These are phyloP conservation scores for Rhododendron simsii DNA, from an alignment of 148 eudicot genomes.

Conservation along the genomic window DNA sequence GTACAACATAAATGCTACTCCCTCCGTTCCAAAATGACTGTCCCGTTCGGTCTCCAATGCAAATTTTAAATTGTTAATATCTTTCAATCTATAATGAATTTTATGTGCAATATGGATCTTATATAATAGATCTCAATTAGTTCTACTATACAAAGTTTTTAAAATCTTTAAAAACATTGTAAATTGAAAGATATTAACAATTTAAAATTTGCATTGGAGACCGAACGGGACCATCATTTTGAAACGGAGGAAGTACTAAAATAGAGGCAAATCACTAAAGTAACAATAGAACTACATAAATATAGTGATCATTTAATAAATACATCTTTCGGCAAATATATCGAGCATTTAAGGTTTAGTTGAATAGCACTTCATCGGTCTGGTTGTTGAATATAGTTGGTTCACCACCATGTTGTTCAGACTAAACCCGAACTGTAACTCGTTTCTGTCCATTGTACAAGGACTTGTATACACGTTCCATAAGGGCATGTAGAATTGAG, in stretches of 20 bases:
- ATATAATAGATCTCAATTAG: too few species aligned
- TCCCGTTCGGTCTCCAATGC: rapidly evolving
- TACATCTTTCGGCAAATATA: neutral
- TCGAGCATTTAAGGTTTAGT: neutral
- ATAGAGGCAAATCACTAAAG: neutral
- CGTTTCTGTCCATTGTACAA: too few species aligned
- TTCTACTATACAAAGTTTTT: too few species aligned
- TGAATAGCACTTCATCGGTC: neutral
- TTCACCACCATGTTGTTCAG: neutral
- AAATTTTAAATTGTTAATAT: too few species aligned
- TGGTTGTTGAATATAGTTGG: neutral
- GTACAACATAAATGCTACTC: neutral
- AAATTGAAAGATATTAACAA: too few species aligned
- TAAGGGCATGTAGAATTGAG: neutral
- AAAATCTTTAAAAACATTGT: too few species aligned
- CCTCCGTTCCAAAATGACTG: neutral
- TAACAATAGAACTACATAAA: neutral
- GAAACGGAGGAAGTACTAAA: neutral
- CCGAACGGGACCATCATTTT: rapidly evolving
- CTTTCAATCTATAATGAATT: rapidly evolving
- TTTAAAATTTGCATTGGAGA: rapidly evolving
- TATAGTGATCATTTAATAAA: neutral
- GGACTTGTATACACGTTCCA: neutral
- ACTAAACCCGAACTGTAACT: neutral
- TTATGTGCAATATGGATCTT: too few species aligned